Conservation (phyloP, 139 green algal genomes). For the Raphidocelis subcapitata region DNA sequence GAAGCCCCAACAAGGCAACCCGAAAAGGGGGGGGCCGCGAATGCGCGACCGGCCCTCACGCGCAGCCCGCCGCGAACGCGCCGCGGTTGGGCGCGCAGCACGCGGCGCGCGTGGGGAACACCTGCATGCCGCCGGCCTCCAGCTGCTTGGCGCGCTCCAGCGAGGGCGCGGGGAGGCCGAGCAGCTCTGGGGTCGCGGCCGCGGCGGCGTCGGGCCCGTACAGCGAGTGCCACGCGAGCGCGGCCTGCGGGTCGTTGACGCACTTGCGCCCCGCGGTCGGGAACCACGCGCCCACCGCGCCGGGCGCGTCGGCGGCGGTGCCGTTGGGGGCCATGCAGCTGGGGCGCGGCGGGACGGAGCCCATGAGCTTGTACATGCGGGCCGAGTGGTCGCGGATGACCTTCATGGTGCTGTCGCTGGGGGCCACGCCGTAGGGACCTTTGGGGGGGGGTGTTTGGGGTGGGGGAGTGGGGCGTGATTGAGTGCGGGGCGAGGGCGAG, state of each 20-base stretch:
- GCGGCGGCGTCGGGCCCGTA: conserved; percentile 1
- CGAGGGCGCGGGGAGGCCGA: not conserved
- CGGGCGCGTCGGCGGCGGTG: not conserved
- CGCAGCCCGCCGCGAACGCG: conserved; percentile 16
- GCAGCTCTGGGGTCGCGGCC: not conserved
- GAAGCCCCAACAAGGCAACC: too few species aligned
- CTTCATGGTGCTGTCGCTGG: conserved; percentile 23
- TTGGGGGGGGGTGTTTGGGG: not conserved
- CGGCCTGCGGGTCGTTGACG: conserved; percentile 23
- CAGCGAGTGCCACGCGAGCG: conserved; percentile 19
- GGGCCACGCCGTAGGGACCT: conserved; percentile 22
- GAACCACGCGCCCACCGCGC: conserved; percentile 18
- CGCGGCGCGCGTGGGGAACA: conserved; percentile 16
- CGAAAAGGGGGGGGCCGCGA: too few species aligned
- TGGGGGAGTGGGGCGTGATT: too few species aligned
- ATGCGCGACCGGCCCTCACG: too few species aligned
- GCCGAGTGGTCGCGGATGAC: conserved; percentile 19
- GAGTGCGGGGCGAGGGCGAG: too few species aligned
- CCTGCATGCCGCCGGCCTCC: not conserved
- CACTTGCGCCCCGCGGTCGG: not conserved
- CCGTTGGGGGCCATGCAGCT: conserved; percentile 1
- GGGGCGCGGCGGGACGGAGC: conserved; percentile 19
- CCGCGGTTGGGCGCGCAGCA: conserved; percentile 18
- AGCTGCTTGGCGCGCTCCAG: conserved; percentile 17
- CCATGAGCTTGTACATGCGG: conserved; percentile 14